phyloP scores from a whole-genome alignment of 441 rosid species.

The Jatropha multifida region DNA sequence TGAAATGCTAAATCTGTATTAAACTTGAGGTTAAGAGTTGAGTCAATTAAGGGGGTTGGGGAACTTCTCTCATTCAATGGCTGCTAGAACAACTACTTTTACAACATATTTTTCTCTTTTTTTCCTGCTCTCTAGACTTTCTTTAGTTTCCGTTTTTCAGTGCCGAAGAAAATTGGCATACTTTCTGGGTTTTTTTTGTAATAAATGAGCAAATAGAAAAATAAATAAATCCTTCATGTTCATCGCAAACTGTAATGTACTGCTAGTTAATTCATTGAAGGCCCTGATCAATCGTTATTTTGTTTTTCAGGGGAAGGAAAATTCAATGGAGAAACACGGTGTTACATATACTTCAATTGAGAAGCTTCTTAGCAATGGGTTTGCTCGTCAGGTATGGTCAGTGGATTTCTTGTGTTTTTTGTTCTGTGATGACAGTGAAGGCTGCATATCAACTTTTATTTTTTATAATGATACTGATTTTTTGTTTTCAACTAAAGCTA shows the following conservation, averaged over 20 bases:
- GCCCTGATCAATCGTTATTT: constrained; percentile 8
- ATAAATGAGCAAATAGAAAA: background rate
- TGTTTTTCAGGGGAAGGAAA: constrained; percentile 47
- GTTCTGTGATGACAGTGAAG: constrained; percentile 1
- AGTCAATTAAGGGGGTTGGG: background rate
- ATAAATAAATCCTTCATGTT: background rate
- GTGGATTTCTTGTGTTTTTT: constrained; percentile 12
- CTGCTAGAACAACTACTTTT: background rate
- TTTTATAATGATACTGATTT: constrained; percentile 12
- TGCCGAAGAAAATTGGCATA: background rate
- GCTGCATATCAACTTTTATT: background rate
- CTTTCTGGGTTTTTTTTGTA: background rate
- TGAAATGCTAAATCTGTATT: background rate
- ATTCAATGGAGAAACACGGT: constrained; percentile 33
- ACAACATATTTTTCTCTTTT: background rate
- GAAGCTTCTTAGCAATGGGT: constrained; percentile 72
- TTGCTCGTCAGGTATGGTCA: constrained; percentile 76
- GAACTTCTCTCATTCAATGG: background rate
- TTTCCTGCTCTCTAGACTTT: background rate
- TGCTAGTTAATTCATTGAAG: background rate
- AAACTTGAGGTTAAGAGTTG: background rate
- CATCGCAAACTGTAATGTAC: background rate
- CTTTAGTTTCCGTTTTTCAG: background rate
- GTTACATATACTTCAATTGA: constrained; percentile 49
- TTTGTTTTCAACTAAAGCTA: constrained; percentile 46